Evolutionary conservation across 2,329 filamentous ascomycete genomes (phyloP).

Genomic region (Biscogniauxia marginata): DNA sequence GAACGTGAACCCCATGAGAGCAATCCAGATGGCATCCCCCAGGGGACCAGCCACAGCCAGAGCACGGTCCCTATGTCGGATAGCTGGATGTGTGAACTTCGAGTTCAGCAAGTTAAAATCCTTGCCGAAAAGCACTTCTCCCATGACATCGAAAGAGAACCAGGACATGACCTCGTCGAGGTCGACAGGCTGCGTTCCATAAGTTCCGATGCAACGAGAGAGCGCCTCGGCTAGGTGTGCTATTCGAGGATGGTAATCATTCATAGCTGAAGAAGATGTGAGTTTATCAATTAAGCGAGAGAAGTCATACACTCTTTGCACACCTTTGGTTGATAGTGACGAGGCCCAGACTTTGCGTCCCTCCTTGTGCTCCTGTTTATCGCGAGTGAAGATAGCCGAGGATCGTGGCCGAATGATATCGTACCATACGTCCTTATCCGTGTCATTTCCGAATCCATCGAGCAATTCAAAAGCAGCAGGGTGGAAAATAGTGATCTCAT

Average conservation of each 20-base stretch:
- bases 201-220: conserved; percentile 9
- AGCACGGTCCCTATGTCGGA: conserved; percentile 16
- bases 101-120: conserved; percentile 15
- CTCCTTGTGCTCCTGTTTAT: conserved; percentile 16
- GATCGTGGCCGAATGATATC: conserved; percentile 18
- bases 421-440: conserved; percentile 21
- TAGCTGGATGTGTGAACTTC: conserved; percentile 9
- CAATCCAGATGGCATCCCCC: conserved; percentile 18
- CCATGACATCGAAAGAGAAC: conserved; percentile 21
- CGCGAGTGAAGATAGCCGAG: conserved; percentile 21
- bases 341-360: conserved; percentile 19
- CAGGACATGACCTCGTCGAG: conserved; percentile 19
- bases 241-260: conserved; percentile 18
- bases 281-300: background rate
- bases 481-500: conserved; percentile 19
- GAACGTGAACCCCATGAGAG: conserved; percentile 17
- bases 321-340: conserved; percentile 17
- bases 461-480: conserved; percentile 16
- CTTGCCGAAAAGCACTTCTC: conserved; percentile 18
- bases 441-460: conserved; percentile 19
- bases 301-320: background rate
- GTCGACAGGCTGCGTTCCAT: conserved; percentile 6
- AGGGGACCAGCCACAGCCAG: conserved; percentile 17
- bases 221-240: conserved; percentile 9
- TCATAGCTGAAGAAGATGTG: conserved; percentile 9